These are phyloP conservation scores for Tilletia caries DNA, from an alignment of 1,284 basidiomycete species.

Conservation along the genomic window DNA sequence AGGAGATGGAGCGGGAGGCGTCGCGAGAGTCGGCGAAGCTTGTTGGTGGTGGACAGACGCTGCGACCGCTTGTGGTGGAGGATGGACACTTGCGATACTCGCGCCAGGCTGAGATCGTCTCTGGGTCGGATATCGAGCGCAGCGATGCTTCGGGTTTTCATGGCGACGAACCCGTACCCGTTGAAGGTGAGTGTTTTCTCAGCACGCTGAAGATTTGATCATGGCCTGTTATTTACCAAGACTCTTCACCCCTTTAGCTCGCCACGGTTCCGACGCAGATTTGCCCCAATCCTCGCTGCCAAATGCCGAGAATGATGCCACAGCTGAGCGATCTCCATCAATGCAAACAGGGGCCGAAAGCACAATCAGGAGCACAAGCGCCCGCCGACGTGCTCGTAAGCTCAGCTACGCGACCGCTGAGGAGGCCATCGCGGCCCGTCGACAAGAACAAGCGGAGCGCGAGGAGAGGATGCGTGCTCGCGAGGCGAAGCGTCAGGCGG, in stretches of 20 bases:
- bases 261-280: too few species aligned
- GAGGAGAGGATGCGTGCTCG: slow-evolving; percentile 24
- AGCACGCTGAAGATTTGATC: too few species aligned
- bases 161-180: not conserved
- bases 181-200: not conserved
- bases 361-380: not conserved
- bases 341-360: not conserved
- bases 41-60: not conserved
- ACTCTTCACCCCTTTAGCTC: too few species aligned
- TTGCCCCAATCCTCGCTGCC: too few species aligned
- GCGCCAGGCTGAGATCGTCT: not conserved
- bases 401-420: slow-evolving; percentile 29
- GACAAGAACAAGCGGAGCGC: slow-evolving; percentile 24
- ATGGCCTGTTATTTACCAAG: too few species aligned
- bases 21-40: not conserved
- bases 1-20: not conserved
- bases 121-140: too few species aligned
- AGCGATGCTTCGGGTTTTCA: not conserved
- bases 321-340: not conserved
- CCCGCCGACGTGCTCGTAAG: not conserved
- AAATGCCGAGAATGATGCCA: not conserved
- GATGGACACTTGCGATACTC: not conserved
- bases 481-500: slow-evolving; percentile 26
- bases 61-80: not conserved
- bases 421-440: slow-evolving; percentile 33